A percentile compares a stretch with the other conserved stretches of the same genome.
Conservation (phyloP, 441 rosid genomes). For the Kokia cookei region DNA sequence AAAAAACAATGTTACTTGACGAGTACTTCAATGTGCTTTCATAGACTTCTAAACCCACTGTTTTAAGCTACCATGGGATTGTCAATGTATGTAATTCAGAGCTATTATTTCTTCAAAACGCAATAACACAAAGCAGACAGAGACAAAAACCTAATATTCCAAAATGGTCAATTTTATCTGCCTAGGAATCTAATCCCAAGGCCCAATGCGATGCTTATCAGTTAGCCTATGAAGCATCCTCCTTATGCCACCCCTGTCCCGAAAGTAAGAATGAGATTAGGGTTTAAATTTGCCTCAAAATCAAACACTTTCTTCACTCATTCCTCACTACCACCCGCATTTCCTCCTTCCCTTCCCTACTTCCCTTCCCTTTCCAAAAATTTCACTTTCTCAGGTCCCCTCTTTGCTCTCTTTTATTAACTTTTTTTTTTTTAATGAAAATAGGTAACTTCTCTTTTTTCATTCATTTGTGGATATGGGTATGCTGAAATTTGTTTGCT, state of each 20-base stretch:
- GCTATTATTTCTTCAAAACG: too few species aligned
- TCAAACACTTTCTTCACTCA: neutral
- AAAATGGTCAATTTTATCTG: neutral
- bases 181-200: neutral
- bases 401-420: neutral
- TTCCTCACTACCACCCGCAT: constrained; percentile 8
- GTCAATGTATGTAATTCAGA: too few species aligned
- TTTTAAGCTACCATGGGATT: too few species aligned
- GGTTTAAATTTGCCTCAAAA: neutral
- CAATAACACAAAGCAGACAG: neutral
- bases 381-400: constrained; percentile 16
- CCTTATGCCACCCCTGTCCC: neutral
- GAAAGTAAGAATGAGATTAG: constrained; percentile 9
- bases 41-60: too few species aligned
- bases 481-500: neutral
- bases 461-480: neutral
- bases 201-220: neutral
- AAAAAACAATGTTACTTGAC: too few species aligned
- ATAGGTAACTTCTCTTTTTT: neutral
- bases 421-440: neutral
- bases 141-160: neutral
- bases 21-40: too few species aligned
- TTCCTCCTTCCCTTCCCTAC: constrained; percentile 1
- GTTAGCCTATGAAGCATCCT: neutral
- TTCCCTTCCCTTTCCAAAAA: neutral